A percentile compares a stretch with the other conserved stretches of the same genome.
Conservation (phyloP, 805 yeast genomes). For the Saccharomycopsis javanensis region DNA sequence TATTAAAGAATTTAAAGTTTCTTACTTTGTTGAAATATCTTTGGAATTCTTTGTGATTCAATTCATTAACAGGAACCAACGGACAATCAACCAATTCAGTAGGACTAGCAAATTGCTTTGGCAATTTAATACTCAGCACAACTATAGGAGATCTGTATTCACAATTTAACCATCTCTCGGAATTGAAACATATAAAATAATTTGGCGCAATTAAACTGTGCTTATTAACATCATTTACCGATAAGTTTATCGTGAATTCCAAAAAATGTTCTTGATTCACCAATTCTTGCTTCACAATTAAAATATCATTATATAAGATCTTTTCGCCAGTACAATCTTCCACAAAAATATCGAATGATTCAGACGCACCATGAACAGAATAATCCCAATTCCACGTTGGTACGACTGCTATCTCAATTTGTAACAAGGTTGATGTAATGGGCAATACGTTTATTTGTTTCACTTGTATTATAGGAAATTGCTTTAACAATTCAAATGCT, state of each 20-base stretch:
- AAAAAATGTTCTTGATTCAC: slow-evolving; percentile 46
- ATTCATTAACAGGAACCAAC: slow-evolving; percentile 38
- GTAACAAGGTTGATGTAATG: slow-evolving; percentile 55
- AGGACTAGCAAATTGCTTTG: slow-evolving; percentile 54
- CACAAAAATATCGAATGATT: slow-evolving; percentile 59
- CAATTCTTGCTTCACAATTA: slow-evolving; percentile 41
- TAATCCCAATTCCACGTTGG: slow-evolving; percentile 79
- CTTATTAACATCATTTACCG: slow-evolving; percentile 30
- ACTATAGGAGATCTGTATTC: slow-evolving; percentile 53
- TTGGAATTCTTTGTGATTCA: slow-evolving; percentile 40
- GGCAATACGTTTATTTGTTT: slow-evolving; percentile 59
- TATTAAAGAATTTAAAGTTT: slow-evolving; percentile 45
- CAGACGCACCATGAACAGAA: slow-evolving; percentile 50
- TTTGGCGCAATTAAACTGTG: slow-evolving; percentile 47
- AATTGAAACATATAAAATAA: slow-evolving; percentile 59
- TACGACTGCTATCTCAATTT: slow-evolving; percentile 52
- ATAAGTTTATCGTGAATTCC: slow-evolving; percentile 54
- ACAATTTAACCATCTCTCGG: slow-evolving; percentile 82
- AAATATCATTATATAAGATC: slow-evolving; percentile 48
- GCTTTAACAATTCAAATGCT: slow-evolving; percentile 48
- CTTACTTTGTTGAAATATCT: slow-evolving; percentile 28
- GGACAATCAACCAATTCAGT: slow-evolving; percentile 47
- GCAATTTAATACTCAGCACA: slow-evolving; percentile 42
- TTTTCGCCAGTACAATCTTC: slow-evolving; percentile 81
- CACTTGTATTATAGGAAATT: slow-evolving; percentile 63